Evolutionary conservation across 176 grass and related monocot genomes (phyloP), one percentile per base, ranked within the genome.

Genomic region (Rhynchospora pubera): DNA sequence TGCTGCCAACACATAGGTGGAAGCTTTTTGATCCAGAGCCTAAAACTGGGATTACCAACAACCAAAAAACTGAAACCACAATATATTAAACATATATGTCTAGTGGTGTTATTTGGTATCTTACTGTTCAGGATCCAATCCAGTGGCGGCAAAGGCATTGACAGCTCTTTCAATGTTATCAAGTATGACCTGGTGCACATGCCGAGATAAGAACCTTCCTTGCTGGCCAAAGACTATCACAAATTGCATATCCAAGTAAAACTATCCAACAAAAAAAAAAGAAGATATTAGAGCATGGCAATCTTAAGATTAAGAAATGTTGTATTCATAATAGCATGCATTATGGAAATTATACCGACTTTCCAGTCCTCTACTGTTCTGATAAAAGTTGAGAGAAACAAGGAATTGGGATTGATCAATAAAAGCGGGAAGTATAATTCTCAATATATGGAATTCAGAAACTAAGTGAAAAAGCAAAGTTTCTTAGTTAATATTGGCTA

Each of bases 241-340:
- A 73, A 97, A 97, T 86, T 97, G 94, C 94, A 97, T 97, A 86
- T 97, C 94, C 90, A 97, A 62, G 59, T 97, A 94, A 79, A 97
- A 97, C 94, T 97, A 80, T 86, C 11, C 13, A 55, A 76, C 47
- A 13, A 76, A 1, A 68, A 47, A 83, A 79, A 52, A 39, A 79
- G n/a, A 72, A 67, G 66, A 56, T 57, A 46, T 47, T 71, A 82
- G 23, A 48, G 80, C 85, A 72, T 50, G 18, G 26, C 48, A 13
- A 1, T 4, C 47, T 65, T 63, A 58, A 62, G 74, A 48, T 19
- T n/a, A 34, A 61, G 58, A 78, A 78, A 82, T 21, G 66, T 52
- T 42, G 51, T 12, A 65, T 66, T 65, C 18, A 23, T 44, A 14
- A 34, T 34, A n/a, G n/a, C n/a, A n/a, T 12, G 32, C 32, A 45